Percentiles rank a stretch among this genome's conserved stretches.
These are phyloP conservation scores for Mycena metata DNA, from an alignment of 768 basidiomycete species.

Conservation along the genomic window DNA sequence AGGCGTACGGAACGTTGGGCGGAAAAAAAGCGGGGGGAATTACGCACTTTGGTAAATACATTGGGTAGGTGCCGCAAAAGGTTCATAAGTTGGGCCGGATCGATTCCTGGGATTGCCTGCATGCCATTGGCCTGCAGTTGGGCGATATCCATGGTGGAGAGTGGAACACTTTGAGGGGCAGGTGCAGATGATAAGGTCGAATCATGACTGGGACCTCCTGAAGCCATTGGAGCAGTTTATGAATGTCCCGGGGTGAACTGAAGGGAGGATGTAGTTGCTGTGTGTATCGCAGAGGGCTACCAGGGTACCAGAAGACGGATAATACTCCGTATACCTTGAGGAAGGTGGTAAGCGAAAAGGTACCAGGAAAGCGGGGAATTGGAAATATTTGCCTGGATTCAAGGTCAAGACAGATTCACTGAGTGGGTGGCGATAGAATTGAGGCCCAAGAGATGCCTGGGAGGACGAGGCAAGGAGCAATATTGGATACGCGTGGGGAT, in stretches of 20 bases:
- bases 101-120: constrained; percentile 49
- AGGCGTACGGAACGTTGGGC: constrained; percentile 7
- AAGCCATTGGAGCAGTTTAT: constrained; percentile 24
- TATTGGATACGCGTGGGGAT: constrained; percentile 20
- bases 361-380: background rate
- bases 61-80: constrained; percentile 69
- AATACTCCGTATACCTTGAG: background rate
- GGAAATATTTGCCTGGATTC: background rate
- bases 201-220: constrained; percentile 21
- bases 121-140: constrained; percentile 37
- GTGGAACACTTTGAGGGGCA: constrained; percentile 6
- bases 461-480: background rate
- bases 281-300: constrained; percentile 4
- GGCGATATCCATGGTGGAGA: constrained; percentile 25
- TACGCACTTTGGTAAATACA: constrained; percentile 69
- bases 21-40: constrained; percentile 30
- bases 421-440: background rate
- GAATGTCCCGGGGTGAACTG: background rate
- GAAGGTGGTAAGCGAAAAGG: constrained; percentile 23
- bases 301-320: background rate
- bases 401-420: background rate
- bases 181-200: constrained; percentile 23
- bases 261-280: background rate
- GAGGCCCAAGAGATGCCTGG: background rate
- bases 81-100: constrained; percentile 70